Evolutionary conservation across 768 basidiomycete species (phyloP).

Genomic region (Boletus vermiculosoides): DNA sequence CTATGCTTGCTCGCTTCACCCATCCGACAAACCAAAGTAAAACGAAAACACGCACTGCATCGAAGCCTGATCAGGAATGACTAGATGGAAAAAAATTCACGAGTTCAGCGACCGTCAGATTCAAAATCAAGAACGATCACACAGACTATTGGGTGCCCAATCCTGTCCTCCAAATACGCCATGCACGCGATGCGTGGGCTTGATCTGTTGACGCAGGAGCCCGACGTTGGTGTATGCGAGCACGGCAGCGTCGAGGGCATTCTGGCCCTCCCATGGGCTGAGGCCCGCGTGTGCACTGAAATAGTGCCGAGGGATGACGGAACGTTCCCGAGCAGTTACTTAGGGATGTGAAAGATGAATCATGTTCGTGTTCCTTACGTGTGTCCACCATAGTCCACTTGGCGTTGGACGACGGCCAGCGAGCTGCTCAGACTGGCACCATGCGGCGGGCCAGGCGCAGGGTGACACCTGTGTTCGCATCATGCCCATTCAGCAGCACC

Average conservation of each 20-base stretch:
- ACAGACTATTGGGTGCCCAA: conserved; percentile 69
- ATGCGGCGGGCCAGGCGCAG: conserved; percentile 69
- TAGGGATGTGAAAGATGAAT: not conserved
- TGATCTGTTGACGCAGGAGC: conserved; percentile 76
- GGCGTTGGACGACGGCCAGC: conserved; percentile 58
- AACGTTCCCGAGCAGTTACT: not conserved
- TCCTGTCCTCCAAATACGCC: conserved; percentile 75
- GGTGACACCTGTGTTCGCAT: conserved; percentile 64
- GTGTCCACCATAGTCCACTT: conserved; percentile 68
- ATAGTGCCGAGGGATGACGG: not conserved
- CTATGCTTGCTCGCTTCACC: conserved; percentile 33
- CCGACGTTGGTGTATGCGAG: conserved; percentile 79
- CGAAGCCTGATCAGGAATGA: conserved; percentile 79
- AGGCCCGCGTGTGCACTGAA: conserved; percentile 72
- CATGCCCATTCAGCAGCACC: not conserved
- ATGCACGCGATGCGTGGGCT: conserved; percentile 75
- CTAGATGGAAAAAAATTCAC: conserved; percentile 35
- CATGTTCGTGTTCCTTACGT: conserved; percentile 46
- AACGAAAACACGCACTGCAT: conserved; percentile 52
- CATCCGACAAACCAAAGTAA: not conserved
- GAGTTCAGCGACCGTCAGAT: not conserved
- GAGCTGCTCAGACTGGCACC: conserved; percentile 62
- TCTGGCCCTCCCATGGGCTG: conserved; percentile 85
- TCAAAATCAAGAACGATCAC: conserved; percentile 16
- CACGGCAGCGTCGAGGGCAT: conserved; percentile 83